A percentile compares a stretch with the other conserved stretches of the same genome.
phyloP scores from a whole-genome alignment of 768 basidiomycete genomes.

The Lactifluus hygrophoroides region DNA sequence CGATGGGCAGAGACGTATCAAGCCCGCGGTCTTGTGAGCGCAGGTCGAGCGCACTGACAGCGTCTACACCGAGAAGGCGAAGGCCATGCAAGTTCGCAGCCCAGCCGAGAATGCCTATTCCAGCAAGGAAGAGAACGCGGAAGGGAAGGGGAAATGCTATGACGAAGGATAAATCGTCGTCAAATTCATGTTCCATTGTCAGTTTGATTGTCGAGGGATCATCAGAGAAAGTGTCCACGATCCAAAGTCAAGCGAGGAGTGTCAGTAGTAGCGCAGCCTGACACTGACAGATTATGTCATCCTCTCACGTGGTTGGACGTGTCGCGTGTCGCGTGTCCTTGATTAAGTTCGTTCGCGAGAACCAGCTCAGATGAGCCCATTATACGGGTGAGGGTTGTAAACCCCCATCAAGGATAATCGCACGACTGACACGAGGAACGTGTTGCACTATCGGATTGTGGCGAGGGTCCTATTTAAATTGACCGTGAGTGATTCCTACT shows the following conservation, averaged over 20 bases:
- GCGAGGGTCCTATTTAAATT: not conserved
- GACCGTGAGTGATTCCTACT: not conserved
- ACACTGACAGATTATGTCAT: too few relatives aligned
- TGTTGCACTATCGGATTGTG: not conserved
- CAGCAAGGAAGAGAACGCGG: constrained; percentile 73
- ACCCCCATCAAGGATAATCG: too few relatives aligned
- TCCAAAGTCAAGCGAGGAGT: too few relatives aligned
- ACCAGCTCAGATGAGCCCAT: too few relatives aligned
- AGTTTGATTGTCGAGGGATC: not conserved
- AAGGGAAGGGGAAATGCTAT: constrained; percentile 82
- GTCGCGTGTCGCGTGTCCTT: too few relatives aligned
- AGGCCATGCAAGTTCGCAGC: constrained; percentile 89
- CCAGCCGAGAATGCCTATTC: constrained; percentile 82
- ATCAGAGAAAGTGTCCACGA: not conserved
- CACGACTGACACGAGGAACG: not conserved
- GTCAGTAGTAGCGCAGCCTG: too few relatives aligned
- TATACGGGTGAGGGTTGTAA: too few relatives aligned
- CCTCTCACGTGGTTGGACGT: too few relatives aligned
- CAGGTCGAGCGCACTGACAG: constrained; percentile 60
- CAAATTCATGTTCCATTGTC: constrained; percentile 23
- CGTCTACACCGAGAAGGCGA: constrained; percentile 64
- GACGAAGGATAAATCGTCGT: constrained; percentile 44
- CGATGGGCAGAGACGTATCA: constrained; percentile 22
- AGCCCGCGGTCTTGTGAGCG: constrained; percentile 6
- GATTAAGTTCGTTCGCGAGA: too few relatives aligned